Evolutionary conservation across 1,284 basidiomycete species (phyloP).

Genomic region (Vanrija humicola): DNA sequence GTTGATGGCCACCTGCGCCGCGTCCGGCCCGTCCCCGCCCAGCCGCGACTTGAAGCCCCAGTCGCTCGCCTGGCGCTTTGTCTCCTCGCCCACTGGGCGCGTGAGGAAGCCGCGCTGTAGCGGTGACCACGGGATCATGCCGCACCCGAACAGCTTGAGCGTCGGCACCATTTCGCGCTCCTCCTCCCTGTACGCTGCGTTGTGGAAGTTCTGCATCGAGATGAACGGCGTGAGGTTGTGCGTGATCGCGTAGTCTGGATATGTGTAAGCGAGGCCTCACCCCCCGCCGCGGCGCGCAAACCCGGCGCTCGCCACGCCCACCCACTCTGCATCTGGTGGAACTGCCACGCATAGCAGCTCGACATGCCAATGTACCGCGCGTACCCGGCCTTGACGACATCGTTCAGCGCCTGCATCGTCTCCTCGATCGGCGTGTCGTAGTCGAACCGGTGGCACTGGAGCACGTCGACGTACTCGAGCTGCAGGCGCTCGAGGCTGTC

Average conservation of each 20-base stretch:
- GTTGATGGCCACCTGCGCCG: constrained; percentile 33
- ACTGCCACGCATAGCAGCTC: constrained; percentile 48
- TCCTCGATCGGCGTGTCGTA: constrained; percentile 58
- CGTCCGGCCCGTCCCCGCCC: constrained; percentile 3
- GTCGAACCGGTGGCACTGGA: constrained; percentile 58
- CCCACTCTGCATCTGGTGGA: constrained; percentile 48
- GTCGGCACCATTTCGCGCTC: constrained; percentile 61
- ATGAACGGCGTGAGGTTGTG: constrained; percentile 63
- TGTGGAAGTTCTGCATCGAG: constrained; percentile 63
- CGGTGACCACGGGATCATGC: constrained; percentile 48
- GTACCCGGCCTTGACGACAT: constrained; percentile 61
- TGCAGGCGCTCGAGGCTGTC: constrained; percentile 62
- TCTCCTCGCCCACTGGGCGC: constrained; percentile 24
- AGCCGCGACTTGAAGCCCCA: constrained; percentile 3
- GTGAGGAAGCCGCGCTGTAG: constrained; percentile 32
- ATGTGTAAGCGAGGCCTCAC: not conserved
- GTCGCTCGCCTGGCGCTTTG: constrained; percentile 25
- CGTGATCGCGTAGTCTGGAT: constrained; percentile 46
- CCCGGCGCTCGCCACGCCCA: not conserved
- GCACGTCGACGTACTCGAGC: constrained; percentile 66
- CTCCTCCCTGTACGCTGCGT: constrained; percentile 57
- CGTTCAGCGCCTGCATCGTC: constrained; percentile 67
- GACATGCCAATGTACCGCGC: constrained; percentile 67
- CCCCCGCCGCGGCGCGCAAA: constrained; percentile 1
- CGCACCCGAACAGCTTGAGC: constrained; percentile 43